These are phyloP conservation scores for Cladosporium sp. DNA, from an alignment of 2,329 filamentous ascomycete genomes.

Conservation along the genomic window DNA sequence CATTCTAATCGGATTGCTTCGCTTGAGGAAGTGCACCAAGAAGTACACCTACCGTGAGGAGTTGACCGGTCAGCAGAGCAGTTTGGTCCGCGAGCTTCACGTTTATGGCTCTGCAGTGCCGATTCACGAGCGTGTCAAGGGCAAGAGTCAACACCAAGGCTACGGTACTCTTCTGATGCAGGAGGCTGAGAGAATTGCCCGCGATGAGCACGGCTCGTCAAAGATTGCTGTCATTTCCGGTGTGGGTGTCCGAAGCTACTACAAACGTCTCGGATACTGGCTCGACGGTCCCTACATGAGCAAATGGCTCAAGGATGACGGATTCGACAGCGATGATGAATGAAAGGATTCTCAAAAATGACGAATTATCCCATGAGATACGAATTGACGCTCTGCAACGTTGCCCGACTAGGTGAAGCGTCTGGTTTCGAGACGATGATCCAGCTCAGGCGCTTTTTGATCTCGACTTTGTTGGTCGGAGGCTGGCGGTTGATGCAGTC, in stretches of 20 bases:
- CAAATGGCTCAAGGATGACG: constrained; percentile 33
- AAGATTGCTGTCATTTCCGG: constrained; percentile 99
- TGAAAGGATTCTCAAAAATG: constrained; percentile 14
- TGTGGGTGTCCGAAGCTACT: constrained; percentile 93
- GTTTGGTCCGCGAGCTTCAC: constrained; percentile 88
- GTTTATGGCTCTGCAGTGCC: constrained; percentile 98
- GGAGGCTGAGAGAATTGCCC: constrained; percentile 90
- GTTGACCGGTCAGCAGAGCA: constrained; percentile 79
- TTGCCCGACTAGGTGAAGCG: constrained; percentile 78
- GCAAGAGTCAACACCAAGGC: constrained; percentile 97
- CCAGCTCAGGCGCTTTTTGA: constrained; percentile 73
- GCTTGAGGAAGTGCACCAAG: constrained; percentile 82
- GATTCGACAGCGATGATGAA: constrained; percentile 25
- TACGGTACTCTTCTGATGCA: constrained; percentile 97
- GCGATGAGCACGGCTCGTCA: constrained; percentile 85
- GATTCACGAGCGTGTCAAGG: constrained; percentile 88
- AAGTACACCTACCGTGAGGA: constrained; percentile 92
- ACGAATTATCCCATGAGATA: constrained; percentile 64
- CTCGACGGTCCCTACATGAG: constrained; percentile 78
- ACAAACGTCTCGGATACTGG: constrained; percentile 87
- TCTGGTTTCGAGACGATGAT: constrained; percentile 76
- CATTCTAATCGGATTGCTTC: constrained; percentile 86
- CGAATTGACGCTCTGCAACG: constrained; percentile 86
- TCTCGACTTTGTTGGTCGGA: constrained; percentile 62
- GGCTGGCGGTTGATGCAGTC: not conserved